Evolutionary conservation across 1,284 basidiomycete species (phyloP), one percentile per base, ranked within the genome.

Genomic region (Ceratobasidium sp.): DNA sequence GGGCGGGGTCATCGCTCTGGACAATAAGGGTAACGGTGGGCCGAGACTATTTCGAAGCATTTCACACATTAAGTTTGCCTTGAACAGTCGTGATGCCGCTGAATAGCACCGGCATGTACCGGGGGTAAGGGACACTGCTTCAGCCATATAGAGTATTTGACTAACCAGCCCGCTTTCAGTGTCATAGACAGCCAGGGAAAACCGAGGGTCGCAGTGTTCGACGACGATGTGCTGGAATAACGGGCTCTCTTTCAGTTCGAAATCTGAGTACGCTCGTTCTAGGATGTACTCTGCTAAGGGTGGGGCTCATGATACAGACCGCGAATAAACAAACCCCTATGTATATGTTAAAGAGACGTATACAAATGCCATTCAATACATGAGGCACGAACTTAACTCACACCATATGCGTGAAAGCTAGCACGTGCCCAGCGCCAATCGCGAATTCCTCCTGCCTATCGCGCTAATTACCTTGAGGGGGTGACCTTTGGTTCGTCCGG

Each of bases 41-140:
- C 80, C 40, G n/a, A 49, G 69, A 53, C 56, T 66, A 71, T 55
- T 70, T 55, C 56, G 23, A 13, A 10, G 6, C 53, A 76, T 79
- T 67, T 13, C n/a, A 46, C 44, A 13, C 81, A n/a, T 26, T 42
- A 42, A 78, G 55, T 49, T 56, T 58, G 53, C 49, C 7, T 39
- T 13, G 40, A 46, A 20, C 69, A 94, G 92, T 93, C 49, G 86
- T 91, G 0, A 89, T 93, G 86, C 89, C 92, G 3, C 83, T 95
- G 79, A 95, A 95, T 82, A 92, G 91, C 79, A 87, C 88, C 26
- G 92, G 93, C 2, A 95, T 96, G 94, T 95, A 94, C 83, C 88
- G 94, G 66, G 94, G 94, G 71, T 75, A 49, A 28, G 4, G 20
- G n/a, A 42, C n/a, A 26, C 39, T 28, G 3, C 26, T 46, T 61